Evolutionary conservation across 805 yeast species (phyloP), one percentile per base, ranked within the genome.

Genomic region (Metschnikowia bowlesiae): DNA sequence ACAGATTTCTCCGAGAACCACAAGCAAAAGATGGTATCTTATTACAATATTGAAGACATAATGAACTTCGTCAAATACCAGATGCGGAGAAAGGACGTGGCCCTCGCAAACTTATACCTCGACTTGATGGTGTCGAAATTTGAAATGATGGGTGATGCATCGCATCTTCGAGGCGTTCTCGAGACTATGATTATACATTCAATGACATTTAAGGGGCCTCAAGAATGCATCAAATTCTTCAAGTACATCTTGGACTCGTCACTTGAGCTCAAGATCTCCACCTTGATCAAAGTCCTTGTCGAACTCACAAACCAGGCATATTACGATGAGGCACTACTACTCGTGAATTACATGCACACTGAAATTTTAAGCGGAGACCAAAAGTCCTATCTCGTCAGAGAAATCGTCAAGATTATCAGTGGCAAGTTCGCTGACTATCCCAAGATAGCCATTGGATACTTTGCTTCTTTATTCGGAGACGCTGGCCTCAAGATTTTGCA

Each of bases 191-290:
- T 71, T 31, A 51, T 59, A 31, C 67, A 71, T 48, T 59, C 69
- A 10, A 71, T 71, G 71, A 57, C 61, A 4, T 71, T 71, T 55
- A 71, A 69, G 48, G 74, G 75, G 1, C 61, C 71, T 0, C 60
- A 64, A 29, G 60, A 62, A 26, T 68, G 73, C 46, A 50, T 64
- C 9, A 63, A 64, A 13, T 67, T 72, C 3, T 57, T 73, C 37
- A 57, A 59, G 45, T 72, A 70, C 47, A 68, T 72, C 64, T 40
- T 55, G 11, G 57, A 64, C 22, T 62, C 66, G 41, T 50, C 61
- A 2, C 47, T 73, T 9, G 52, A 58, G 22, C 53, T 73, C 7
- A 51, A 56, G 8, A 63, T 65, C 13, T 54, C 56, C 1, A 60
- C 66, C 1, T 52, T 70, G 6, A 45, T 68, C 18, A 55, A 61